A percentile compares a stretch with the other conserved stretches of the same genome.
Evolutionary conservation across 1,284 basidiomycete genomes (phyloP).

Genomic region (Pisolithus thermaeus): DNA sequence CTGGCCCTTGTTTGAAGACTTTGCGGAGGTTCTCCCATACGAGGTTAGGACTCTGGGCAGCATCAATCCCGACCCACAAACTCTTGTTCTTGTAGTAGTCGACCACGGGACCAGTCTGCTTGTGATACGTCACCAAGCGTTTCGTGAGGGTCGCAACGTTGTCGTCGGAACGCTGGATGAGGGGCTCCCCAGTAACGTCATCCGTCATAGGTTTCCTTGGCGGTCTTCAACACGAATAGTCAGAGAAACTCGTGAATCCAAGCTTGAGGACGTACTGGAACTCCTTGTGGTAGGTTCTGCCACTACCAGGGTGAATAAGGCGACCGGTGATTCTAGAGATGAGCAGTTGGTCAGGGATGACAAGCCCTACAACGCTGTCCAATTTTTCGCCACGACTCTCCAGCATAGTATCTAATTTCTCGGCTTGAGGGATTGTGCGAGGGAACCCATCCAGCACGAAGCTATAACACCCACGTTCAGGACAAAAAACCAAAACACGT

Average conservation of each 20-base stretch:
- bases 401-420: constrained; percentile 95
- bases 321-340: constrained; percentile 97
- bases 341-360: constrained; percentile 91
- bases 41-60: constrained; percentile 85
- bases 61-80: constrained; percentile 87
- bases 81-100: constrained; percentile 93
- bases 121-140: constrained; percentile 83
- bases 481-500: background rate
- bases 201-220: constrained; percentile 94
- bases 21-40: constrained; percentile 85
- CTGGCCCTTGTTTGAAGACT: constrained; percentile 38
- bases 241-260: constrained; percentile 3
- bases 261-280: constrained; percentile 71
- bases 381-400: constrained; percentile 76
- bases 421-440: constrained; percentile 94
- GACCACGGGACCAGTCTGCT: constrained; percentile 93
- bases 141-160: constrained; percentile 92
- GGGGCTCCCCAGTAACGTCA: constrained; percentile 92
- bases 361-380: constrained; percentile 87
- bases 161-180: constrained; percentile 90
- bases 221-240: constrained; percentile 49
- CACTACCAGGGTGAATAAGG: constrained; percentile 85
- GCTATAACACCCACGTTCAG: constrained; percentile 35
- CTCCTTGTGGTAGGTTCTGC: constrained; percentile 91
- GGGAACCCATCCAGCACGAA: constrained; percentile 99